phyloP scores from a whole-genome alignment of 179 eudicot species.

The Silene noctiflora region DNA sequence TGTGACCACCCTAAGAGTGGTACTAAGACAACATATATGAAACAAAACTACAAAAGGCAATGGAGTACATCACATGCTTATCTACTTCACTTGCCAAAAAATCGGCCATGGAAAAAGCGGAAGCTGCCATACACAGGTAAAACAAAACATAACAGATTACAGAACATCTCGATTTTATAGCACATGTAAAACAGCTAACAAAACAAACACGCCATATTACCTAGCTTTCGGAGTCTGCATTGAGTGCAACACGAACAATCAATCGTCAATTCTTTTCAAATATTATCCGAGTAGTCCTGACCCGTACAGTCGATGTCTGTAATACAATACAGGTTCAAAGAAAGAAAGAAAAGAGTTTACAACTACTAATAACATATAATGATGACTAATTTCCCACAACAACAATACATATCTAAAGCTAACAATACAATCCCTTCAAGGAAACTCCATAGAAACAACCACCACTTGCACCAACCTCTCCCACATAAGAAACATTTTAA shows the following conservation, averaged over 20 bases:
- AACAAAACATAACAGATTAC: background rate
- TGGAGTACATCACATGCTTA: background rate
- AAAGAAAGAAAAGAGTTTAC: conserved; percentile 24
- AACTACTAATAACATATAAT: conserved; percentile 30
- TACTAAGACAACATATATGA: background rate
- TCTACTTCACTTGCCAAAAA: background rate
- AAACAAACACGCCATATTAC: conserved; percentile 27
- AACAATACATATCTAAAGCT: conserved; percentile 20
- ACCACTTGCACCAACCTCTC: conserved; percentile 80
- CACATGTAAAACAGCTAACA: too few species aligned
- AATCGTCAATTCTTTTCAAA: conserved; percentile 4
- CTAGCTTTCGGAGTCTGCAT: conserved; percentile 89
- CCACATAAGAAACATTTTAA: conserved; percentile 32
- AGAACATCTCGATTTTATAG: background rate
- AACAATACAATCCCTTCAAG: conserved; percentile 61
- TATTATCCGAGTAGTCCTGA: conserved; percentile 43
- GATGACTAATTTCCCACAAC: conserved; percentile 24
- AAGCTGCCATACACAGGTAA: conserved; percentile 1
- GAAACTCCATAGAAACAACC: conserved; percentile 75
- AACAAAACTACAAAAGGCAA: conserved; percentile 7
- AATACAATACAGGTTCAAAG: conserved; percentile 21
- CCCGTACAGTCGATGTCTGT: conserved; percentile 17
- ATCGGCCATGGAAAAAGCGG: background rate
- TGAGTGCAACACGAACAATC: conserved; percentile 10
- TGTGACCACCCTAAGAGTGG: conserved; percentile 12